Evolutionary conservation across 73 alveolate species (phyloP), one percentile per base, ranked within the genome.

Genomic region (Durusdinium trenchii): DNA sequence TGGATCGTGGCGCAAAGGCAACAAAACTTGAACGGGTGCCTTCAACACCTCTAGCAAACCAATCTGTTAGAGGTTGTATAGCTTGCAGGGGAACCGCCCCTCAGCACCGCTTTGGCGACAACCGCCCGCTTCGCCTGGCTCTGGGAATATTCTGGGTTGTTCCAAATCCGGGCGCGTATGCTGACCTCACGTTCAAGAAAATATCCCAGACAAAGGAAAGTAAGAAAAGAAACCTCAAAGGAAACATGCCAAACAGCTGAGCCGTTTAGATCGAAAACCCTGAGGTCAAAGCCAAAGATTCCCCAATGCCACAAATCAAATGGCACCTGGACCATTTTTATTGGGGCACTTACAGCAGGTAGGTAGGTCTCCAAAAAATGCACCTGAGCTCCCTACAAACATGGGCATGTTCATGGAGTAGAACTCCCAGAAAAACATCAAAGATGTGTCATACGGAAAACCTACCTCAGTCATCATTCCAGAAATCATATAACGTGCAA

Each of bases 381-480:
- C 69, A 9, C 20, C 71, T 51, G 76, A 57, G 89, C 18, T 9
- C 32, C 43, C 16, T 10, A 50, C 99, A 48, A 93, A 93, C 60
- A 61, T 93, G 32, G 99, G 99, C 99, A 93, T 93, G 64, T 54
- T 54, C 92, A 93, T 75, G 57, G 99, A 93, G 99, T 75, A 93
- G 93, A 93, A 93, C 99, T 93, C 99, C 99, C 99, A 93, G 82
- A 93, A 93, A n/a, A 93, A 93, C 99, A 93, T 93, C 90, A 93
- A 52, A 9, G 99, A 93, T 28, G 99, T 93, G 82, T 93, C 99
- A 50, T 93, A 93, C 6, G 99, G 99, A 60, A 93, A 93, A 18
- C 92, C 93, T 83, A 93, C 99, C 97, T 91, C 35, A 35, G 69
- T n/a, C n/a, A n/a, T n/a, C n/a, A n/a, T n/a, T n/a, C n/a, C n/a